These are phyloP conservation scores for Orbilia quercus DNA, from an alignment of 2,329 filamentous ascomycete species.

Conservation along the genomic window DNA sequence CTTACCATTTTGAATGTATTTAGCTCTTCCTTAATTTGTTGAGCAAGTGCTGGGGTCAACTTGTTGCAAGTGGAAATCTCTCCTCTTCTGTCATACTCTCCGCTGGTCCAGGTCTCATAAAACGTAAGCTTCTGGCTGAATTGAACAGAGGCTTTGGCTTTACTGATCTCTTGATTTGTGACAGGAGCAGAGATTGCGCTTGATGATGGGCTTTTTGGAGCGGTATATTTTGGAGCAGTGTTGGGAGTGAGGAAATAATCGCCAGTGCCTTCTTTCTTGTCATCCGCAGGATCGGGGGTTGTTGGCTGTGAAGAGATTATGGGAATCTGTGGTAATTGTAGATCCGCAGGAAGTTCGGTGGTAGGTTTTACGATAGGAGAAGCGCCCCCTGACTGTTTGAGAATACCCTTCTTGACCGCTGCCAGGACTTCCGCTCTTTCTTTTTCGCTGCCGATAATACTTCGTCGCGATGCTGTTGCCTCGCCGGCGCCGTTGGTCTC, in stretches of 20 bases:
- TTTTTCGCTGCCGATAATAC: constrained; percentile 87
- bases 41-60: constrained; percentile 93
- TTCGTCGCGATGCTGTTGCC: constrained; percentile 75
- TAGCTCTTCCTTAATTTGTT: constrained; percentile 99
- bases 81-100: constrained; percentile 94
- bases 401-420: constrained; percentile 91
- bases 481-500: constrained; percentile 58
- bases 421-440: constrained; percentile 92
- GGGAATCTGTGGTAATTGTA: constrained; percentile 68
- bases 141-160: constrained; percentile 61
- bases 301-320: constrained; percentile 44
- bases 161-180: constrained; percentile 76
- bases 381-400: constrained; percentile 84
- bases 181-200: constrained; percentile 83
- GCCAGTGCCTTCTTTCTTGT: constrained; percentile 70
- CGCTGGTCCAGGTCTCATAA: constrained; percentile 93
- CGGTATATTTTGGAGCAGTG: constrained; percentile 67
- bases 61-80: constrained; percentile 98
- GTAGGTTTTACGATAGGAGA: constrained; percentile 75
- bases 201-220: constrained; percentile 72
- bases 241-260: constrained; percentile 80
- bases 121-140: constrained; percentile 96
- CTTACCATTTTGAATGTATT: constrained; percentile 99
- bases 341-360: constrained; percentile 66
- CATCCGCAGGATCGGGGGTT: constrained; percentile 36